Percentiles rank a stretch among this genome's conserved stretches.
phyloP scores from a whole-genome alignment of 352 stramenopile species.

The Pythium monospermum region DNA sequence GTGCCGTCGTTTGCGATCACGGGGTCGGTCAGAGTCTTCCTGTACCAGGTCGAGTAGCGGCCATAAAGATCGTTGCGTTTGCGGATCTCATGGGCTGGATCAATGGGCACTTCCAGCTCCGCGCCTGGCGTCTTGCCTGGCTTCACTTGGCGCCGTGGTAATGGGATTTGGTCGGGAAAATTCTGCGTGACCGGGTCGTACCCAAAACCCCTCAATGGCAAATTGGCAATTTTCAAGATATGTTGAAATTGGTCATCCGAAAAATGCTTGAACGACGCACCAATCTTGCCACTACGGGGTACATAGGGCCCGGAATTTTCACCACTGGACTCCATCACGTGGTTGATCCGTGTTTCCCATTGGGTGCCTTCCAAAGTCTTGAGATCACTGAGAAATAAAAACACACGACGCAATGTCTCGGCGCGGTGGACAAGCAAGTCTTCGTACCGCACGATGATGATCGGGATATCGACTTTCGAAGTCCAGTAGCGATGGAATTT shows the following conservation, averaged over 20 bases:
- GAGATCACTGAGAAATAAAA: constrained; percentile 66
- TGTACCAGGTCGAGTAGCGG: constrained; percentile 76
- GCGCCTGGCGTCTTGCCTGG: constrained; percentile 40
- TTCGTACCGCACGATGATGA: constrained; percentile 92
- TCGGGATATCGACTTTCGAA: constrained; percentile 80
- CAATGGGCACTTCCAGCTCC: constrained; percentile 58
- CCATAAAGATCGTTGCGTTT: constrained; percentile 77
- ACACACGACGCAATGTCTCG: constrained; percentile 76
- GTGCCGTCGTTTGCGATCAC: constrained; percentile 74
- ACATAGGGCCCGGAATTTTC: constrained; percentile 76
- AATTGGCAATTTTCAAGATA: constrained; percentile 69
- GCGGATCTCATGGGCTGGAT: constrained; percentile 59
- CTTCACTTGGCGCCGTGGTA: constrained; percentile 82
- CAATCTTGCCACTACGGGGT: constrained; percentile 82
- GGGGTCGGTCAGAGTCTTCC: constrained; percentile 64
- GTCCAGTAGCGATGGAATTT: constrained; percentile 91
- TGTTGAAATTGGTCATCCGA: constrained; percentile 81
- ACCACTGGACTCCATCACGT: constrained; percentile 47
- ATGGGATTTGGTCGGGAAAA: constrained; percentile 61
- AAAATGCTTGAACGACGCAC: constrained; percentile 77
- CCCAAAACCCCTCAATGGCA: constrained; percentile 80
- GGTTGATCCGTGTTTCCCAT: constrained; percentile 66
- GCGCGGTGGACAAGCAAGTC: constrained; percentile 79
- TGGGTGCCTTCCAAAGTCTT: constrained; percentile 66
- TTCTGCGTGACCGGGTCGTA: constrained; percentile 79